Conservation (phyloP, 768 basidiomycete species). For the Panellus pusillus region DNA sequence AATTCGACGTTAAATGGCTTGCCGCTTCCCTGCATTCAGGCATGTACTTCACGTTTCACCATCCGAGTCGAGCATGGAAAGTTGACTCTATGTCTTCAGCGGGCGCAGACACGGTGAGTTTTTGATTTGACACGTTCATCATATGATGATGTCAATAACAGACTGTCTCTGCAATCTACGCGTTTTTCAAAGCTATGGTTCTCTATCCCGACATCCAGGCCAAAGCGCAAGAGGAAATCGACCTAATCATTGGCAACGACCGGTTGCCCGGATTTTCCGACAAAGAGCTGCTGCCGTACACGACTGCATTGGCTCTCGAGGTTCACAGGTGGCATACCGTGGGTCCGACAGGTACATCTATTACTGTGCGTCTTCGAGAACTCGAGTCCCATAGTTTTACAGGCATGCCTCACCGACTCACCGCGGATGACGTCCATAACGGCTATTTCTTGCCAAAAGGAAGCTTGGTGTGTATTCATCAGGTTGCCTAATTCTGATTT, state of each 20-base stretch:
- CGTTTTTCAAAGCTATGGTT: conserved; percentile 10
- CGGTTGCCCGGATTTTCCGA: conserved; percentile 24
- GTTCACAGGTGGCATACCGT: neutral
- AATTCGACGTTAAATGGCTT: conserved; percentile 44
- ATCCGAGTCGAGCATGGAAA: too few species aligned
- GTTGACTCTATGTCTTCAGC: too few species aligned
- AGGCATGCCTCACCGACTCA: neutral
- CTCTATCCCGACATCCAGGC: conserved; percentile 22
- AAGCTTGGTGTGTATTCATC: neutral
- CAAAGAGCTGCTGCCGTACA: conserved; percentile 17
- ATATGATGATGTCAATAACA: too few species aligned
- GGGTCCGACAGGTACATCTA: neutral
- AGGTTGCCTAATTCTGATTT: too few species aligned
- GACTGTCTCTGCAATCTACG: too few species aligned
- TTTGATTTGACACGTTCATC: too few species aligned
- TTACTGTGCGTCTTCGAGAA: neutral
- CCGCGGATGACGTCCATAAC: neutral
- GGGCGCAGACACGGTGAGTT: too few species aligned
- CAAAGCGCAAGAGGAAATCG: conserved; percentile 25
- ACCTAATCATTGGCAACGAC: conserved; percentile 18
- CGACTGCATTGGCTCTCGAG: neutral
- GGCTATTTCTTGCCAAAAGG: neutral
- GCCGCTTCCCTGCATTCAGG: conserved; percentile 47
- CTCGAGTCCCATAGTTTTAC: too few species aligned
- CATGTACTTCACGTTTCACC: neutral